Evolutionary conservation across 768 basidiomycete species (phyloP).

Genomic region (Tylopilus subfusipes): DNA sequence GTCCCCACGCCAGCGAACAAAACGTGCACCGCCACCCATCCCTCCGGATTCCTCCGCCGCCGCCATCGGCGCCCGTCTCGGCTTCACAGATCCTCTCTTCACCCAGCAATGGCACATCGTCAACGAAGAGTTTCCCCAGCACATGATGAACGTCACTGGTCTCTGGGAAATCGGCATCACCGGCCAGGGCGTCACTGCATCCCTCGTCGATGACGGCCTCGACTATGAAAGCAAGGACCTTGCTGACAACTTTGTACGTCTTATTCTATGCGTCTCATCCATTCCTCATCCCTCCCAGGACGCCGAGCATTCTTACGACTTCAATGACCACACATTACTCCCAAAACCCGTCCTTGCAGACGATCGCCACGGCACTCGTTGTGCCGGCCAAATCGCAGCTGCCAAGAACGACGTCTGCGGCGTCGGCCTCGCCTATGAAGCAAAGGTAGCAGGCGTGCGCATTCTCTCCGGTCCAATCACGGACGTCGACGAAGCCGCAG

Average conservation of each 20-base stretch:
- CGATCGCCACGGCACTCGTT: conserved; percentile 96
- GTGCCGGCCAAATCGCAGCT: conserved; percentile 95
- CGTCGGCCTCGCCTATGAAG: conserved; percentile 87
- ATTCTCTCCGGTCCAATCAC: conserved; percentile 94
- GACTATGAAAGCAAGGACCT: conserved; percentile 89
- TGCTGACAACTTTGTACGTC: conserved; percentile 84
- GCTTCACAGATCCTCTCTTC: conserved; percentile 81
- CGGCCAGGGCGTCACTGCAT: conserved; percentile 81
- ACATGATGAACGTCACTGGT: conserved; percentile 89
- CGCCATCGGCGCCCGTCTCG: conserved; percentile 55
- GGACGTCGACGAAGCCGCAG: conserved; percentile 92
- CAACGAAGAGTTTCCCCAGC: conserved; percentile 76
- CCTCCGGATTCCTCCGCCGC: conserved; percentile 37
- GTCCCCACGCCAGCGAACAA: conserved; percentile 60
- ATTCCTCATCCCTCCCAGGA: conserved; percentile 48
- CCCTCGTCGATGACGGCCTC: conserved; percentile 92
- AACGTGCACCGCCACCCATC: conserved; percentile 69
- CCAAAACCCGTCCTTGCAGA: conserved; percentile 86
- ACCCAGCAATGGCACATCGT: conserved; percentile 90
- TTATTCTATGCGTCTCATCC: neutral
- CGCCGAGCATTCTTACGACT: conserved; percentile 87
- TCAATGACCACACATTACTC: conserved; percentile 86
- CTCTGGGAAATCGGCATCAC: conserved; percentile 91
- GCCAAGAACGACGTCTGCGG: conserved; percentile 92
- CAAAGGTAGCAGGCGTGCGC: conserved; percentile 89